A percentile compares a stretch with the other conserved stretches of the same genome.
Conservation (phyloP, 495 filamentous ascomycete genomes). For the Neurospora intermedia region DNA sequence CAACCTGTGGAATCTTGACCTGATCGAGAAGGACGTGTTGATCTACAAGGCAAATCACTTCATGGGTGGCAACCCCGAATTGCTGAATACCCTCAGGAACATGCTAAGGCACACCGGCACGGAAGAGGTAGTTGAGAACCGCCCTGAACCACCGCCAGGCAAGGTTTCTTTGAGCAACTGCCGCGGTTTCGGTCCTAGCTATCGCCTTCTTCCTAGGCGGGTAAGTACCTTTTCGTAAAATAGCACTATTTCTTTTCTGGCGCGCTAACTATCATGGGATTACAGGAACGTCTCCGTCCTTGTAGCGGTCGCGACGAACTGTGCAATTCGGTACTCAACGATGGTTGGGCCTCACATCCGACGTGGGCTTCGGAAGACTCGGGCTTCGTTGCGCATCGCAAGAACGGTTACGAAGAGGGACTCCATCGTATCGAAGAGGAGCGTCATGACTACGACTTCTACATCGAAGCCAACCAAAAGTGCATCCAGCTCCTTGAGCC, state of each 20-base stretch:
- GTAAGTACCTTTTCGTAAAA: constrained; percentile 25
- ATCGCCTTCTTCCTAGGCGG: constrained; percentile 78
- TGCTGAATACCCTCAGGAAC: constrained; percentile 73
- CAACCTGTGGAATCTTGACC: constrained; percentile 82
- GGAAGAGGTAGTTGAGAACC: constrained; percentile 70
- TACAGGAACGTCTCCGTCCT: constrained; percentile 63
- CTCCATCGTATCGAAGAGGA: constrained; percentile 97
- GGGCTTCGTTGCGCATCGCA: constrained; percentile 93
- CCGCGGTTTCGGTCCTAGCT: constrained; percentile 86
- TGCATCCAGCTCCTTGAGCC: constrained; percentile 94
- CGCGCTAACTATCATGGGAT: constrained; percentile 1
- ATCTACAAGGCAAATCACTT: constrained; percentile 73
- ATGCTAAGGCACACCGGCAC: constrained; percentile 64
- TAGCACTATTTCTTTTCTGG: neutral
- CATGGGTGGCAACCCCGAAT: constrained; percentile 76
- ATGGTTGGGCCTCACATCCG: constrained; percentile 96
- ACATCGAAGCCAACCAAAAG: constrained; percentile 85
- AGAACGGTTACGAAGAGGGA: constrained; percentile 87
- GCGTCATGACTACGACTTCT: constrained; percentile 96
- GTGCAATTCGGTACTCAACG: constrained; percentile 83
- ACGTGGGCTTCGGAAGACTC: constrained; percentile 99
- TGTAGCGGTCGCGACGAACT: constrained; percentile 93
- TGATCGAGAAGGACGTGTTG: constrained; percentile 73
- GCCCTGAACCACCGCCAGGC: constrained; percentile 57
- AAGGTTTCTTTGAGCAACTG: constrained; percentile 87